Base-by-base conservation (phyloP, 2,329 filamentous ascomycete genomes). In the Neonectria punicea region DNA sequence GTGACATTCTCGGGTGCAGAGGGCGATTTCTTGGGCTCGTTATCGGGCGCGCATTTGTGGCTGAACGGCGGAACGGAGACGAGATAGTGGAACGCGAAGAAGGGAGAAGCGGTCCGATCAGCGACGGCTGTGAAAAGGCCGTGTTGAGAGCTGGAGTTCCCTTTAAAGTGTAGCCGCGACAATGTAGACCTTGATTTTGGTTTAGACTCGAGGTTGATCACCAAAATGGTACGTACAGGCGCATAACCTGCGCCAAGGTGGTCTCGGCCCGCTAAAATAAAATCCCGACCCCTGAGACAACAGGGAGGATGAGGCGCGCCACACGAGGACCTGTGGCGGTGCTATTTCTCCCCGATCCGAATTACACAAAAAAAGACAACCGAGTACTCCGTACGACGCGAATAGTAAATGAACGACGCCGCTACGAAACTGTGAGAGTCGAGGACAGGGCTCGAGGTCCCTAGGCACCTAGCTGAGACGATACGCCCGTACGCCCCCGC, bases 1-100 rank as follows among this genome's bases (percentile, higher is more conserved):
- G 79, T 69, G 82, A 77, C 83, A 85, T 85, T 73, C 67, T 69
- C 65, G 55, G 39, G 44, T 56, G 36, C 44, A 51, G 53, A 43
- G 58, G 56, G 44, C 25, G 53, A 65, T 50, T 55, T 39, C n/a
- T 64, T 30, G 55, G 43, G 20, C 51, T 63, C 58, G 64, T 60
- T 75, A 73, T 75, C 61, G 64, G 30, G 43, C 43, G 54, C 53
- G 65, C 74, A 76, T 75, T 53, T 51, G 64, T 61, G 58, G 57
- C 25, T 56, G 28, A 18, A 50, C 13, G 25, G 20, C 28, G 34
- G 10, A 51, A 56, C 54, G 5, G n/a, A 28, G 34, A 8, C 9
- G 5, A 34, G 32, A 20, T 18, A 13, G 49, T 8, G 14, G n/a
- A 9, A 18, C n/a, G n/a, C 28, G 49, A 20, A 34, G 49, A 36